phyloP scores from a whole-genome alignment of 129 eudicot species.

The Dittrichia graveolens region DNA sequence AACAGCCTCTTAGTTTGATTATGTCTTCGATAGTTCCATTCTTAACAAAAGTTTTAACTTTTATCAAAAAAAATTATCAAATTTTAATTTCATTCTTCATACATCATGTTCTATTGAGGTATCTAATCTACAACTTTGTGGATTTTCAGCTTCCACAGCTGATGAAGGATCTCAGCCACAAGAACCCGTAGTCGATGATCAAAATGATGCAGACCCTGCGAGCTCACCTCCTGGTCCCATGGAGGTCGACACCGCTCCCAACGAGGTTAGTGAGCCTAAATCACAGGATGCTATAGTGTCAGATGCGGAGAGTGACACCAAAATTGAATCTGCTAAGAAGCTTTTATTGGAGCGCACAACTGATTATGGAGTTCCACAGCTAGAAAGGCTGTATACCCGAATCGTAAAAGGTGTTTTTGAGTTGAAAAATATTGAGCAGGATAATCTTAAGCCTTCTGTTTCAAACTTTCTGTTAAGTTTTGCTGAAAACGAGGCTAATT shows the following conservation, averaged over 20 bases:
- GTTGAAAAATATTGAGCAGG: conserved; percentile 45
- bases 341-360: conserved; percentile 53
- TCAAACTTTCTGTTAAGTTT: conserved; percentile 60
- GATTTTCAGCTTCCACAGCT: conserved; percentile 31
- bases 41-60: neutral
- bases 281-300: conserved; percentile 56
- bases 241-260: conserved; percentile 33
- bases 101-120: neutral
- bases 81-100: neutral
- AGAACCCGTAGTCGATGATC: conserved; percentile 47
- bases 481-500: conserved; percentile 59
- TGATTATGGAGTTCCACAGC: conserved; percentile 73
- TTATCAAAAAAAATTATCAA: no score
- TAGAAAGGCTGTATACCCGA: conserved; percentile 77
- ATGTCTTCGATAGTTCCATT: neutral
- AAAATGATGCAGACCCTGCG: conserved; percentile 38
- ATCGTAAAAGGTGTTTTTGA: conserved; percentile 81
- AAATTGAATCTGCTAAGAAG: conserved; percentile 59
- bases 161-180: conserved; percentile 53
- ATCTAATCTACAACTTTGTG: conserved; percentile 7
- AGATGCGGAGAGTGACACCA: conserved; percentile 49
- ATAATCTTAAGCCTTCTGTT: conserved; percentile 55
- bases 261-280: conserved; percentile 15
- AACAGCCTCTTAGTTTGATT: no score
- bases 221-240: conserved; percentile 34